Conservation (phyloP, 1,139 yeast species). For the Taphrina betulina region DNA sequence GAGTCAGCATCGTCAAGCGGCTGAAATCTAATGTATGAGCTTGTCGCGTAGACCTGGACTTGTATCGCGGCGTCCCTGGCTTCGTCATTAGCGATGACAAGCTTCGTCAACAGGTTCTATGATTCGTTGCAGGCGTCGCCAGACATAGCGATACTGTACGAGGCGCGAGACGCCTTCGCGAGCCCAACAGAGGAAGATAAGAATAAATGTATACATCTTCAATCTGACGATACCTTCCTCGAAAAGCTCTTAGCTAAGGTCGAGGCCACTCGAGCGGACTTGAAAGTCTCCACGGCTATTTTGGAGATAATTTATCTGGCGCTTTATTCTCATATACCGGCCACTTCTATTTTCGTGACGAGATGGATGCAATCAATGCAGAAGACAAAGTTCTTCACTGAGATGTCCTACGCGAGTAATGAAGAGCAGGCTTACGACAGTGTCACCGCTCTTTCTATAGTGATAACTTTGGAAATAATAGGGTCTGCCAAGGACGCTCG, state of each 20-base stretch:
- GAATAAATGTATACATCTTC: neutral
- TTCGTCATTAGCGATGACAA: neutral
- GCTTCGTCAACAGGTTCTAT: neutral
- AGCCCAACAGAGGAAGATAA: neutral
- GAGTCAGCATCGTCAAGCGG: too few relatives aligned
- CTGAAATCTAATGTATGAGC: too few relatives aligned
- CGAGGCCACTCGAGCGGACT: neutral
- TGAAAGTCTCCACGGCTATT: neutral
- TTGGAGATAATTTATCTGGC: slow-evolving; percentile 24
- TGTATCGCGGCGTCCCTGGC: too few relatives aligned
- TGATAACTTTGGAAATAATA: slow-evolving; percentile 20
- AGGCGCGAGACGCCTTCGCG: slow-evolving; percentile 9
- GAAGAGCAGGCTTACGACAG: neutral
- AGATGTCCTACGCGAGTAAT: neutral
- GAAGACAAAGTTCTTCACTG: neutral
- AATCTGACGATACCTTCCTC: slow-evolving; percentile 1
- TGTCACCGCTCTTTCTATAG: neutral
- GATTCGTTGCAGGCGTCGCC: neutral
- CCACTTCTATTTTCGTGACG: slow-evolving; percentile 9
- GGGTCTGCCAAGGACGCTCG: slow-evolving; percentile 14
- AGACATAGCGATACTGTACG: neutral
- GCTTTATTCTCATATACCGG: slow-evolving; percentile 11
- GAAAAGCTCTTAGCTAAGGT: neutral
- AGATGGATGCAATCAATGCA: slow-evolving; percentile 10
- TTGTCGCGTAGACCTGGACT: too few relatives aligned